Evolutionary conservation across 177 flowering plant species (phyloP).

Genomic region (Vitis hybrid): DNA sequence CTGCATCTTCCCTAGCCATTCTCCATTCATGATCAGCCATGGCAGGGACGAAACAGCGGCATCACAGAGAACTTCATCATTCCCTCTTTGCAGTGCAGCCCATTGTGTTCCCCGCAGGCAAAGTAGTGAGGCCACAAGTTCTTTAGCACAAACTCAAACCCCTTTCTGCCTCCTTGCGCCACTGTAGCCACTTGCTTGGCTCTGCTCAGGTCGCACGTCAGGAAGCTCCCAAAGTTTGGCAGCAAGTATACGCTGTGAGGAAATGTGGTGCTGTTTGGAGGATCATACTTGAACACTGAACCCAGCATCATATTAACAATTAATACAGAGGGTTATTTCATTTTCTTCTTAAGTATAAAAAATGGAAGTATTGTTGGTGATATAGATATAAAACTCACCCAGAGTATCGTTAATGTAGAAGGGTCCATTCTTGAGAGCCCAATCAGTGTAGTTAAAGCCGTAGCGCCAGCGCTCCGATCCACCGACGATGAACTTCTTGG

Average conservation of each 20-base stretch:
- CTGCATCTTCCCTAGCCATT: conserved; percentile 11
- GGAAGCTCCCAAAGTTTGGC: conserved; percentile 39
- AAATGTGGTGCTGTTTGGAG: conserved; percentile 26
- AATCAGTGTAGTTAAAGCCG: conserved; percentile 34
- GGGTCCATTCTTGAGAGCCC: conserved; percentile 36
- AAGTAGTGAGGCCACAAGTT: conserved; percentile 41
- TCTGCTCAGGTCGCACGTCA: conserved; percentile 34
- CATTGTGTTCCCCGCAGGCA: conserved; percentile 43
- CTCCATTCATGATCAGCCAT: not conserved
- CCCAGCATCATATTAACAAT: not conserved
- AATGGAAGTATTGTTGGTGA: not conserved
- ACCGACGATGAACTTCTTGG: conserved; percentile 25
- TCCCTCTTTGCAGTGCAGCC: conserved; percentile 45
- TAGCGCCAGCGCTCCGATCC: conserved; percentile 34
- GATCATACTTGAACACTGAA: conserved; percentile 44
- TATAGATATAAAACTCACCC: conserved; percentile 16
- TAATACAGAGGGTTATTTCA: not conserved
- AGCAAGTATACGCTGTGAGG: conserved; percentile 51
- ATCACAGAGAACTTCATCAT: conserved; percentile 43
- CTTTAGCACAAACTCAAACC: conserved; percentile 38
- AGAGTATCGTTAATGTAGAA: conserved; percentile 35
- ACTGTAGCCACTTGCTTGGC: conserved; percentile 33
- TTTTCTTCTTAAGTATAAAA: not conserved
- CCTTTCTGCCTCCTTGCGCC: conserved; percentile 36
- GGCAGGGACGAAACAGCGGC: conserved; percentile 27